Conservation (phyloP, 352 stramenopile genomes). For the Nothophytophthora sp. region DNA sequence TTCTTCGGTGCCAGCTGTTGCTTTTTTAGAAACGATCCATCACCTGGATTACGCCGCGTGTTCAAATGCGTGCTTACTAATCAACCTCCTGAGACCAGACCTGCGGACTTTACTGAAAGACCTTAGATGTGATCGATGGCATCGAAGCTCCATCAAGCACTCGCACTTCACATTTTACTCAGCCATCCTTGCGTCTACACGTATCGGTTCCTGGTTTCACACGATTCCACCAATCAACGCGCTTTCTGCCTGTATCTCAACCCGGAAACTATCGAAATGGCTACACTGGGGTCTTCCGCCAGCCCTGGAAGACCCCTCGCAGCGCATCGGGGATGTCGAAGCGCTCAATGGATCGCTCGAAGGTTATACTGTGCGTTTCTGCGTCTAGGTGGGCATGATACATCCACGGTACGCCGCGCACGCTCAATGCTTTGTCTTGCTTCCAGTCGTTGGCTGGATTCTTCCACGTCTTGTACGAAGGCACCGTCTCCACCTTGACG, state of each 20-base stretch:
- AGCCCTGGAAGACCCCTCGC: conserved; percentile 32
- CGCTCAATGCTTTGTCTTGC: conserved; percentile 39
- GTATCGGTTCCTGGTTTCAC: no score
- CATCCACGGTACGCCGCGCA: conserved; percentile 67
- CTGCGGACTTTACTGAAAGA: background rate
- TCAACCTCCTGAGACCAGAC: no score
- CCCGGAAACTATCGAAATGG: no score
- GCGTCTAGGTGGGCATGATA: conserved; percentile 42
- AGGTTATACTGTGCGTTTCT: conserved; percentile 16
- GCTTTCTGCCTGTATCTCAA: no score
- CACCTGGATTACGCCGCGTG: background rate
- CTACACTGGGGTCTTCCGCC: conserved; percentile 19
- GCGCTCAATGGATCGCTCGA: conserved; percentile 16
- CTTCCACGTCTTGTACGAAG: conserved; percentile 74
- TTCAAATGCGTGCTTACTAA: no score
- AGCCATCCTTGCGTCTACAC: no score
- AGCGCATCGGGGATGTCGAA: conserved; percentile 23
- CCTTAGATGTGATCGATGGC: background rate
- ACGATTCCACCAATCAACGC: no score
- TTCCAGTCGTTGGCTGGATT: conserved; percentile 70
- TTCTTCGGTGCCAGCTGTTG: no score
- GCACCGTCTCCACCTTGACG: conserved; percentile 50
- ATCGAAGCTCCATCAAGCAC: no score
- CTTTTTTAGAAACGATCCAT: no score
- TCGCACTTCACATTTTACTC: no score